Evolutionary conservation across 768 basidiomycete genomes (phyloP).

Genomic region (Punctularia strigosozonata): DNA sequence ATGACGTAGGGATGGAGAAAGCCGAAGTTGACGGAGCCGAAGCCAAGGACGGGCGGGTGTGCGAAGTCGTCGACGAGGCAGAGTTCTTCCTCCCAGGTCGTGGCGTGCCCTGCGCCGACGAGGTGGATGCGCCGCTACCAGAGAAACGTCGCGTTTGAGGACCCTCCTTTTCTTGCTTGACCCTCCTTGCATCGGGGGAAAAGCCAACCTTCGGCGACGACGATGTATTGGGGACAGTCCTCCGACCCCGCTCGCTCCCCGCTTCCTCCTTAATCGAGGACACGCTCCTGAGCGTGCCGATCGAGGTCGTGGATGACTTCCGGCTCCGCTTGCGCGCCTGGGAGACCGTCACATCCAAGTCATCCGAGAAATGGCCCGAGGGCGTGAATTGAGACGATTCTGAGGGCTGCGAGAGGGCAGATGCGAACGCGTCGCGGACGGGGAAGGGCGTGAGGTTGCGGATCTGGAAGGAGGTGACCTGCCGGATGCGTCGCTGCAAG

Average conservation of each 20-base stretch:
- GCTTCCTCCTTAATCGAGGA: slow-evolving; percentile 33
- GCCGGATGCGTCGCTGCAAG: slow-evolving; percentile 56
- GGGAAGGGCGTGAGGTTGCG: slow-evolving; percentile 81
- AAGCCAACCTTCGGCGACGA: slow-evolving; percentile 5
- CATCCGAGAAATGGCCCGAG: slow-evolving; percentile 52
- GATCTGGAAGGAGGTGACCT: slow-evolving; percentile 62
- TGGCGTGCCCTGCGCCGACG: slow-evolving; percentile 16
- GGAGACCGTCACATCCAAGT: slow-evolving; percentile 52
- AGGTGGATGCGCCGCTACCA: background rate
- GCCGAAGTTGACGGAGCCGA: background rate
- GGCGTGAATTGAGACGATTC: slow-evolving; percentile 48
- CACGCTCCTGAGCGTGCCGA: slow-evolving; percentile 32
- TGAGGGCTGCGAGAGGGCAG: slow-evolving; percentile 58
- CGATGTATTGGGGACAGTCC: slow-evolving; percentile 34
- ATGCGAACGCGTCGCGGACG: slow-evolving; percentile 64
- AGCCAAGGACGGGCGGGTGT: slow-evolving; percentile 13
- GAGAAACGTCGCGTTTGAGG: no score
- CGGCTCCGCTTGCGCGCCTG: slow-evolving; percentile 49
- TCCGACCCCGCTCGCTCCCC: slow-evolving; percentile 26
- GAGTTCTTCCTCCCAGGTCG: slow-evolving; percentile 31
- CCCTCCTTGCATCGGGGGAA: no score
- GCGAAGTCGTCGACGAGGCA: slow-evolving; percentile 45
- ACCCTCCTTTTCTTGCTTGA: no score
- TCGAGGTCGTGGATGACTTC: slow-evolving; percentile 48
- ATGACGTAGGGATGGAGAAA: slow-evolving; percentile 3